Base-by-base conservation (phyloP, 345 rosid species). In the Garcia nutans region DNA sequence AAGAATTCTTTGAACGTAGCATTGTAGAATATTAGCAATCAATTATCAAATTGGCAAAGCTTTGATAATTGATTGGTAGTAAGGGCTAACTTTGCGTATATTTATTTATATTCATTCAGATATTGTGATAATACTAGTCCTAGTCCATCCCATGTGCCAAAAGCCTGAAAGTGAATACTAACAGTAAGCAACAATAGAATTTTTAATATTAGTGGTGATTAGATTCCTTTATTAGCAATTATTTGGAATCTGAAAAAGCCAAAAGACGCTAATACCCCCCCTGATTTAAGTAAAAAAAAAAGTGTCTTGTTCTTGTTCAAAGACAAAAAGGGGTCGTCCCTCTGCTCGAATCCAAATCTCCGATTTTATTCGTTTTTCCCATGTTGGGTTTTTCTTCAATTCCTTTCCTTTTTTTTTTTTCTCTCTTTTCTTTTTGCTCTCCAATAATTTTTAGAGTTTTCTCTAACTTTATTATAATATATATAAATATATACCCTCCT, bases 271-370 rank as follows among this genome's bases (percentile, higher is more conserved):
- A n/a, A 8, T 13, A 15, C 12, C 54, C 37, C 42, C 78, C 82
- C 74, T 69, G 74, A 74, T 79, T 74, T 50, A 57, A 56, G 78
- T 70, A 20, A 37, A 20, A 3, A 20, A 65, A 56, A 20, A 65
- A 63, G 28, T 31, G 60, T 16, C 70, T 8, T 45, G 12, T 45
- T 17, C 17, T 20, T 3, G 68, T 23, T 5, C n/a, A 61, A 57
- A 28, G 55, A 66, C 68, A 66, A 45, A 31, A 62, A 47, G 56
- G n/a, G 19, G 66, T 6, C 24, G 45, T 52, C 45, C 42, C 9
- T 71, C 31, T 26, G 17, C 42, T 71, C 80, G 28, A 23, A 13
- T 57, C 70, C 33, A 37, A 41, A 72, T 72, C 55, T 71, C 54
- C 20, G 55, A 2, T 0, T 0, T 23, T 65, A 54, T 70, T 42